Conservation (phyloP, 148 eudicot genomes). For the Selenicereus undatus region DNA sequence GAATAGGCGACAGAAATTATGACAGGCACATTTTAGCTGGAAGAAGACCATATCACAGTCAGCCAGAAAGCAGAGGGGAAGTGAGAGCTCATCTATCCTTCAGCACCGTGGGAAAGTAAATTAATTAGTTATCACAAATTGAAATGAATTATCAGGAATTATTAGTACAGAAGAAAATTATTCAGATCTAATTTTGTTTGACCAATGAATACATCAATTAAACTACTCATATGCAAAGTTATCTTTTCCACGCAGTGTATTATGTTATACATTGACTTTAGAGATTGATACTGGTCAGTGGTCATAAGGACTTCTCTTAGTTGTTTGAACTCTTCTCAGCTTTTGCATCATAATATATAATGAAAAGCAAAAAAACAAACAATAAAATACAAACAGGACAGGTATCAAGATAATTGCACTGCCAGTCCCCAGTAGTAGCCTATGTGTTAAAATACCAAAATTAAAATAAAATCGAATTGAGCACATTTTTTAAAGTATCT, state of each 20-base stretch:
- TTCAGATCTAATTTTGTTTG: not conserved
- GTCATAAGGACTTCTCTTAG: not conserved
- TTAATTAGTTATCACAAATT: not conserved
- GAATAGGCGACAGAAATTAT: too few species aligned
- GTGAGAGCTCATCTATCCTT: too few species aligned
- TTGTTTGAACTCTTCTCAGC: not conserved
- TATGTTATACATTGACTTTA: not conserved
- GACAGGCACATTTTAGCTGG: too few species aligned
- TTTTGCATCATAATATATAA: not conserved
- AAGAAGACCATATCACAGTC: too few species aligned
- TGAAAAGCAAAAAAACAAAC: too few species aligned
- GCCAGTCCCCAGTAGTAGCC: not conserved
- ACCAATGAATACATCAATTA: not conserved
- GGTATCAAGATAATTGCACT: not conserved
- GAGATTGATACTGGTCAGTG: not conserved
- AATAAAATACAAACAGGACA: not conserved
- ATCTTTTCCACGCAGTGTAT: not conserved
- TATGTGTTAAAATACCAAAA: too few species aligned
- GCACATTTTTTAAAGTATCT: not conserved
- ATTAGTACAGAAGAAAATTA: not conserved
- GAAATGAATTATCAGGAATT: not conserved
- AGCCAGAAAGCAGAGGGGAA: too few species aligned
- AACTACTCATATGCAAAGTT: not conserved
- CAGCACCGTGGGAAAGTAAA: not conserved
- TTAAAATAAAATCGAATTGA: not conserved